Percentiles rank a stretch among this genome's conserved stretches.
These are phyloP conservation scores for Pythium plurisporium DNA, from an alignment of 352 stramenopile genomes.

Conservation along the genomic window DNA sequence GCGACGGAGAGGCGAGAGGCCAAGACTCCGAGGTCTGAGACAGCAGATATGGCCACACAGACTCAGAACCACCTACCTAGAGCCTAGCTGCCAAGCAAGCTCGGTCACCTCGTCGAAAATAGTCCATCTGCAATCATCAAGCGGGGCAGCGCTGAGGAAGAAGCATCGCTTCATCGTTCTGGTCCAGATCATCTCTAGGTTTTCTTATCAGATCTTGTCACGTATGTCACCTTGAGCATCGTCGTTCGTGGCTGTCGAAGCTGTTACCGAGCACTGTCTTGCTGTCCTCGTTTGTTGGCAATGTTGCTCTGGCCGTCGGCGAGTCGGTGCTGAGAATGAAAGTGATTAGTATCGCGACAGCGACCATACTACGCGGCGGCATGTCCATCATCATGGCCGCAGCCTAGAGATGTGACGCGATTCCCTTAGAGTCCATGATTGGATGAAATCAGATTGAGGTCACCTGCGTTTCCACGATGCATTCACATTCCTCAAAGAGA, in stretches of 20 bases:
- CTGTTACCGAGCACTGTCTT: no score
- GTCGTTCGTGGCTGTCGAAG: no score
- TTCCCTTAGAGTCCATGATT: background rate
- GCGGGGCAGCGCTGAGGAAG: no score
- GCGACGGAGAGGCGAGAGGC: no score
- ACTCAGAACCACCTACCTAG: constrained; percentile 1
- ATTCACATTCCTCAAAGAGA: background rate
- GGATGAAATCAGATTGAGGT: background rate
- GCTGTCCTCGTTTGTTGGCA: no score
- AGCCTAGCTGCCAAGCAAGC: no score
- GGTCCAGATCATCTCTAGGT: no score
- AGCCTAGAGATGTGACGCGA: background rate
- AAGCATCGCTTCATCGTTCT: background rate
- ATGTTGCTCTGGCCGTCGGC: background rate
- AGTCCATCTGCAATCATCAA: no score
- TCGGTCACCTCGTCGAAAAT: background rate
- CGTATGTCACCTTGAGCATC: no score
- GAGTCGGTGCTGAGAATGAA: background rate
- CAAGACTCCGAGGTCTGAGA: background rate
- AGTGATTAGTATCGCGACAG: background rate
- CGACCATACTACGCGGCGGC: background rate
- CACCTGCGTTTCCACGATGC: background rate
- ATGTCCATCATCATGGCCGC: background rate
- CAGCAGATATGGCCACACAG: background rate
- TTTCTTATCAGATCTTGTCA: no score